Percentiles rank a stretch among this genome's conserved stretches.
Conservation (phyloP, 1,284 basidiomycete genomes). For the Tetrapyrgos nigripes region DNA sequence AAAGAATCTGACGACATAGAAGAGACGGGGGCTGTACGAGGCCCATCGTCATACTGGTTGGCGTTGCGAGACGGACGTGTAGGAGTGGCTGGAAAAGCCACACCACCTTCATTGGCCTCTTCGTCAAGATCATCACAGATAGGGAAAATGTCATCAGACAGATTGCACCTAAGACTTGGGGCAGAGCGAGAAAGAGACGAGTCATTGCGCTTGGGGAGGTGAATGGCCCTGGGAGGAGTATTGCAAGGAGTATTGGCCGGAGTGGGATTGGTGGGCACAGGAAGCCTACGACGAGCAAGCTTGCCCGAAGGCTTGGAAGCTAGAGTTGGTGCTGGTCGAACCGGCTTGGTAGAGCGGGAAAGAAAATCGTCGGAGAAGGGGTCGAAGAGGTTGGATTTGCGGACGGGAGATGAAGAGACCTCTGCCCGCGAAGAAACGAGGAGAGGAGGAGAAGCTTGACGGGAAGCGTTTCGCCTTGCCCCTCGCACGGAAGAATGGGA, state of each 20-base stretch:
- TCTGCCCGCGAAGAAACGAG: constrained; percentile 67
- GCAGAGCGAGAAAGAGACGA: constrained; percentile 47
- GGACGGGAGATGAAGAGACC: constrained; percentile 40
- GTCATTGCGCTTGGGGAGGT: constrained; percentile 41
- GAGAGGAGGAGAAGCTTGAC: constrained; percentile 66
- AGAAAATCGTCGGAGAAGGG: constrained; percentile 55
- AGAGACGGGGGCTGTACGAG: constrained; percentile 57
- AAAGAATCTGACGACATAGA: constrained; percentile 39
- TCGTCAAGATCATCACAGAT: constrained; percentile 70
- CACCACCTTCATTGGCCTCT: constrained; percentile 36
- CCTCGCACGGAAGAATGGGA: constrained; percentile 53
- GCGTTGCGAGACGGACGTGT: constrained; percentile 29
- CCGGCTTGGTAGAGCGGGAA: constrained; percentile 30
- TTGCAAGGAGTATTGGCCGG: constrained; percentile 34
- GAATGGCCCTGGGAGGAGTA: constrained; percentile 48
- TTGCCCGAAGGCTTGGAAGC: constrained; percentile 56
- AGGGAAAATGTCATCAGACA: constrained; percentile 50
- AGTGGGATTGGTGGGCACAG: constrained; percentile 23
- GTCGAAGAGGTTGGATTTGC: constrained; percentile 56
- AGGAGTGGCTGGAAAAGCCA: constrained; percentile 47
- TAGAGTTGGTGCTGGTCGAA: constrained; percentile 46
- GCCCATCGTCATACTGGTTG: constrained; percentile 43
- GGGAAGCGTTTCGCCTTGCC: constrained; percentile 49
- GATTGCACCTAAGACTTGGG: constrained; percentile 37
- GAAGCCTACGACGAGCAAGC: constrained; percentile 60